These are phyloP conservation scores for Phaeotremella fagi DNA, from an alignment of 768 basidiomycete species.

Conservation along the genomic window DNA sequence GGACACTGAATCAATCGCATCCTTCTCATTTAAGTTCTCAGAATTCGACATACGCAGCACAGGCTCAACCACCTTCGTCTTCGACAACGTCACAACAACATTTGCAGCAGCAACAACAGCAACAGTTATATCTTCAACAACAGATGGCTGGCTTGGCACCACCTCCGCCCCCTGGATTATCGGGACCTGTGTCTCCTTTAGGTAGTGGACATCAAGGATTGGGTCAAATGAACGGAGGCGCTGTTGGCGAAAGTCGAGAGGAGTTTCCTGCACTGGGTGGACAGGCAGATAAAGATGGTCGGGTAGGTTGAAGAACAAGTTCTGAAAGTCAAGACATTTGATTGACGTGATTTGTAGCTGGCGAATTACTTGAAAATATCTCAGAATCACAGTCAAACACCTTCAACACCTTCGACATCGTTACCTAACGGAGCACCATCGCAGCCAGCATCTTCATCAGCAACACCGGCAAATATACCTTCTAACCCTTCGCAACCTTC, in stretches of 20 bases:
- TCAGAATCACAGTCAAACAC: conserved; percentile 13
- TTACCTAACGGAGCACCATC: conserved; percentile 13
- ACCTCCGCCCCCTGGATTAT: conserved; percentile 38
- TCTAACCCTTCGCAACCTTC: conserved; percentile 18
- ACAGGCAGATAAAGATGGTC: conserved; percentile 23
- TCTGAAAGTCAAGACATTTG: no score
- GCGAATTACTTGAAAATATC: conserved; percentile 22
- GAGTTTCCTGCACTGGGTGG: conserved; percentile 42
- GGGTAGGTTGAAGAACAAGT: conserved; percentile 20
- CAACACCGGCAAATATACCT: conserved; percentile 24
- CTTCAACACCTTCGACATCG: conserved; percentile 15
- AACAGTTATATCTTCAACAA: conserved; percentile 32
- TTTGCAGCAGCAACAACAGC: conserved; percentile 29
- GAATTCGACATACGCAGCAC: conserved; percentile 35
- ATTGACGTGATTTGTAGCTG: conserved; percentile 11
- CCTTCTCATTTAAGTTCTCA: conserved; percentile 11
- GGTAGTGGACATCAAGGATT: not conserved
- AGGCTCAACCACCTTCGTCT: conserved; percentile 29
- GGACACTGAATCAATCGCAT: conserved; percentile 20
- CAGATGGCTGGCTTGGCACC: conserved; percentile 21
- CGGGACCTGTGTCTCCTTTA: conserved; percentile 14
- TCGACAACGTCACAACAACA: conserved; percentile 16
- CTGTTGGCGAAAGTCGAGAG: conserved; percentile 17
- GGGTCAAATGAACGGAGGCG: conserved; percentile 24
- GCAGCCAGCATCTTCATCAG: conserved; percentile 34